Conservation (phyloP, 2,329 filamentous ascomycete genomes). For the Apiospora koreana region DNA sequence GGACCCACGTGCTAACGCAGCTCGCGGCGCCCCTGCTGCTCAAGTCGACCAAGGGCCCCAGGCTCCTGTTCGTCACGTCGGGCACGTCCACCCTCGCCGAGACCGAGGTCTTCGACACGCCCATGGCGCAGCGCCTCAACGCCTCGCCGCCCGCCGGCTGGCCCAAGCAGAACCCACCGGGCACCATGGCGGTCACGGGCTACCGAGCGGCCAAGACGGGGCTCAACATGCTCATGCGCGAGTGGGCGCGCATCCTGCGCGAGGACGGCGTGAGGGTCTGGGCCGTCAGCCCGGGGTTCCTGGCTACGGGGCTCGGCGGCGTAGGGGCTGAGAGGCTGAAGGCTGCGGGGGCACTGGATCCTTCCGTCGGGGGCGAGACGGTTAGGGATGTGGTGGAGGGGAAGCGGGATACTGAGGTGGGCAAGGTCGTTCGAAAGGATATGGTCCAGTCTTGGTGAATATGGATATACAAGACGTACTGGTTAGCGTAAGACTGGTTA, state of each 20-base stretch:
- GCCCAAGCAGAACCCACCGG: slow-evolving; percentile 35
- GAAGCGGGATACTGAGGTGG: slow-evolving; percentile 39
- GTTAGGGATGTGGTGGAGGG: slow-evolving; percentile 43
- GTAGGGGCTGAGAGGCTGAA: slow-evolving; percentile 23
- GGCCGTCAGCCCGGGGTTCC: slow-evolving; percentile 39
- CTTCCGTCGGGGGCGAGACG: slow-evolving; percentile 38
- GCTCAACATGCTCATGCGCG: slow-evolving; percentile 50
- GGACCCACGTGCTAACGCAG: slow-evolving; percentile 43
- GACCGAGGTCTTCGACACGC: slow-evolving; percentile 21
- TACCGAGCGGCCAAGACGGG: slow-evolving; percentile 45
- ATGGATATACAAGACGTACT: too few species aligned
- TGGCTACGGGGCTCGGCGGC: slow-evolving; percentile 42
- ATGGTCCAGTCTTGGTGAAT: slow-evolving; percentile 26
- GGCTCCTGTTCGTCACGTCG: slow-evolving; percentile 52
- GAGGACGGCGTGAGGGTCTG: slow-evolving; percentile 49
- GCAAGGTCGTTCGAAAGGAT: slow-evolving; percentile 32
- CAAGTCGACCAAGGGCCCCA: slow-evolving; percentile 40
- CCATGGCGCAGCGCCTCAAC: slow-evolving; percentile 12
- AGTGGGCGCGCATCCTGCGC: slow-evolving; percentile 42
- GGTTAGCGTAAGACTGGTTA: too few species aligned
- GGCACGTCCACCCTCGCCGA: slow-evolving; percentile 37
- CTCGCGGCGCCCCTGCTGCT: slow-evolving; percentile 47
- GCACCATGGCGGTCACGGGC: slow-evolving; percentile 18
- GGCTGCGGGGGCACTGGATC: slow-evolving; percentile 32
- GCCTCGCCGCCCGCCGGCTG: slow-evolving; percentile 33